These are phyloP conservation scores for Omphalotus olearius DNA, from an alignment of 1,284 basidiomycete species.

Conservation along the genomic window DNA sequence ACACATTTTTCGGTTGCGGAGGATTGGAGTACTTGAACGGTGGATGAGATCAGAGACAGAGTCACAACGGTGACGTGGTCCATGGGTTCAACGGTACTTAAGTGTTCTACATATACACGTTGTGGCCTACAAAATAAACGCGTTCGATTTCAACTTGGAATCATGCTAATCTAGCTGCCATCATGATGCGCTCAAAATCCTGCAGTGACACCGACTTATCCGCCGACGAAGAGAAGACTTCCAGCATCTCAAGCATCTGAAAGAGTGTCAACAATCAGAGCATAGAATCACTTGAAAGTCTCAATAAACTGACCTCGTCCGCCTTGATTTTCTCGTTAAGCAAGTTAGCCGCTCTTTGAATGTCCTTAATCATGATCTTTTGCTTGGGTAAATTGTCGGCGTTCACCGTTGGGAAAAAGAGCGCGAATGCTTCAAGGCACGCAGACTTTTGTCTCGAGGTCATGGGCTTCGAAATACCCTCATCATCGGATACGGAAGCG, in stretches of 20 bases:
- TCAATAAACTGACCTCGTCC: slow-evolving; percentile 51
- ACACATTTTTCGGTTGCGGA: too few species aligned
- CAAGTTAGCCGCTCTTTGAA: slow-evolving; percentile 49
- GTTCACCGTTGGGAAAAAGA: slow-evolving; percentile 59
- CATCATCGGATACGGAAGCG: slow-evolving; percentile 8
- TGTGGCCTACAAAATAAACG: too few species aligned
- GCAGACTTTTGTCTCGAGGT: slow-evolving; percentile 49
- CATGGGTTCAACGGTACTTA: too few species aligned
- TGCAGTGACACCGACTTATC: slow-evolving; percentile 63
- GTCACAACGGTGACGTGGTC: too few species aligned
- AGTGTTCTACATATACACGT: too few species aligned
- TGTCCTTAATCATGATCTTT: slow-evolving; percentile 59
- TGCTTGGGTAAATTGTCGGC: slow-evolving; percentile 41
- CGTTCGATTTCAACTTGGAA: too few species aligned
- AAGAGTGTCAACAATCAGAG: neutral
- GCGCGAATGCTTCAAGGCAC: slow-evolving; percentile 54
- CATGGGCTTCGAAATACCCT: slow-evolving; percentile 20
- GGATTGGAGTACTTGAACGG: too few species aligned
- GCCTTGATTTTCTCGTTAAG: slow-evolving; percentile 67
- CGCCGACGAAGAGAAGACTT: slow-evolving; percentile 59
- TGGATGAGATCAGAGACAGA: too few species aligned
- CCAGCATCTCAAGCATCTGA: slow-evolving; percentile 73
- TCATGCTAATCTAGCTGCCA: slow-evolving; percentile 41
- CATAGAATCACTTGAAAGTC: slow-evolving; percentile 2
- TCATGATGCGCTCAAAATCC: slow-evolving; percentile 74